A percentile compares a stretch with the other conserved stretches of the same genome.
Evolutionary conservation across 176 grass and related monocot genomes (phyloP).

Genomic region (Rhynchospora breviuscula): DNA sequence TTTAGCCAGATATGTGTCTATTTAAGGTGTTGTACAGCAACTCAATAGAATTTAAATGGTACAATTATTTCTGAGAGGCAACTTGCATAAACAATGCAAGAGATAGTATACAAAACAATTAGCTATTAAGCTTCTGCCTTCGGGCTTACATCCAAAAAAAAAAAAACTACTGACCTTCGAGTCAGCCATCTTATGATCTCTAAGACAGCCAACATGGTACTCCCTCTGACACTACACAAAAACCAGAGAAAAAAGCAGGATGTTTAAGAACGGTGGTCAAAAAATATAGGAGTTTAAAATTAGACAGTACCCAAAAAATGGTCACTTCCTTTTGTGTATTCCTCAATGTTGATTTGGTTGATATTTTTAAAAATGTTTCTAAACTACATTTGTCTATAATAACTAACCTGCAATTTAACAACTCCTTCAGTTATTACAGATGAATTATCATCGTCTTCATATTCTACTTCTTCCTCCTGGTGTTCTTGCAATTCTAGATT

Average conservation of each 20-base stretch:
- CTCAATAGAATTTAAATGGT: not conserved
- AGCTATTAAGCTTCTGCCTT: too few species aligned
- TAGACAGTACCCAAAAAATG: too few species aligned
- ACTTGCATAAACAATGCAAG: not conserved
- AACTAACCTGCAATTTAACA: too few species aligned
- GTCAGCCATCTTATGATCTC: conserved; percentile 55
- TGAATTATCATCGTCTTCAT: too few species aligned
- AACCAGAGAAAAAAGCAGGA: conserved; percentile 15
- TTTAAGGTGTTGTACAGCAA: not conserved
- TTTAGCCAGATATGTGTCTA: too few species aligned
- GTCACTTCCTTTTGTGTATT: too few species aligned
- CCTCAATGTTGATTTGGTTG: too few species aligned
- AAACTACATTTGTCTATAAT: too few species aligned
- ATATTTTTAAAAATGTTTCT: too few species aligned
- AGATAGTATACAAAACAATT: not conserved
- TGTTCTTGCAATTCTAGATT: too few species aligned
- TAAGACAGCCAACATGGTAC: conserved; percentile 94
- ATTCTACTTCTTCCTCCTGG: too few species aligned
- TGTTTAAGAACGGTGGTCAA: conserved; percentile 11
- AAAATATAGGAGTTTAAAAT: conserved; percentile 4
- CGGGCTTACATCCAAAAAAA: not conserved
- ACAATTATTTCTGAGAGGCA: not conserved
- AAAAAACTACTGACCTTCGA: conserved; percentile 42
- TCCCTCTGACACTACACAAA: conserved; percentile 94
- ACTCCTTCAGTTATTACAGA: too few species aligned